Evolutionary conservation across 176 grass and related monocot genomes (phyloP).

Genomic region (Elymus sibiricus): DNA sequence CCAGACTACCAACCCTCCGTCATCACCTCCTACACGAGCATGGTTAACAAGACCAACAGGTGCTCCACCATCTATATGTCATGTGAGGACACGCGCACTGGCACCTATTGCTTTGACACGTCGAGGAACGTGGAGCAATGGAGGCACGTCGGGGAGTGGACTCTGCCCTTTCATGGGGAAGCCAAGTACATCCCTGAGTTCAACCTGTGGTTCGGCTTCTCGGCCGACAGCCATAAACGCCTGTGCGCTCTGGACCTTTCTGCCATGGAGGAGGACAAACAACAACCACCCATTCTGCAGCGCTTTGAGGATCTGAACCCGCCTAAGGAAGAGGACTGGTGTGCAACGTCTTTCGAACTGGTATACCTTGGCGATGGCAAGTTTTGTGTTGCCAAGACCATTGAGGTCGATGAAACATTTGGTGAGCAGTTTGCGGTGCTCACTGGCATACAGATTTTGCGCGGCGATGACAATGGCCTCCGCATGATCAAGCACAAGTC

Average conservation of each 20-base stretch:
- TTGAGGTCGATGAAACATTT: neutral
- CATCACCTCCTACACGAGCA: neutral
- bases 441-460: neutral
- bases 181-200: neutral
- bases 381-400: neutral
- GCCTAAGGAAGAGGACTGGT: neutral
- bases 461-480: neutral
- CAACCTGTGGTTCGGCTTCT: neutral
- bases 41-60: neutral
- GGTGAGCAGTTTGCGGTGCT: neutral
- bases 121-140: neutral
- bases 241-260: neutral
- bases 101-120: neutral
- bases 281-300: neutral
- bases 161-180: neutral
- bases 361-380: neutral
- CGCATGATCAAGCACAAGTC: neutral
- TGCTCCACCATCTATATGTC: neutral
- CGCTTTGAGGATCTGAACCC: neutral
- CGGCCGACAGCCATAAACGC: neutral
- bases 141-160: neutral
- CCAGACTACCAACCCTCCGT: neutral
- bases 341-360: neutral
- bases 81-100: neutral
- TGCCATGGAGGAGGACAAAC: neutral